Evolutionary conservation across 306 rosid species (phyloP).

Genomic region (Mimosa bimucronata): DNA sequence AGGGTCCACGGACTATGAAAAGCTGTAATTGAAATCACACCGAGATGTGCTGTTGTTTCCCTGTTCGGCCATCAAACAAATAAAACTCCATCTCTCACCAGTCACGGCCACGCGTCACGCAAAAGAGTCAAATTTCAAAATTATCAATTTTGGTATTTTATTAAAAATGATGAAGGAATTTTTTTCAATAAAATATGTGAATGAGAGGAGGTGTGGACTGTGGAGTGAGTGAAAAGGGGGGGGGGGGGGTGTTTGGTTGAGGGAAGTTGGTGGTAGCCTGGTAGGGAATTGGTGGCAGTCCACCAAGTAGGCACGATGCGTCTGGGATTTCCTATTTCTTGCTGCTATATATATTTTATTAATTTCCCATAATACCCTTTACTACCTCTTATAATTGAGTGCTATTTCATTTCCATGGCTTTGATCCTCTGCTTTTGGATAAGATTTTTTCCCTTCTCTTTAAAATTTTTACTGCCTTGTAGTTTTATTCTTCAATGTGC

Average conservation of each 20-base stretch:
- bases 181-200: not conserved
- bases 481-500: slow-evolving; percentile 19
- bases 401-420: slow-evolving; percentile 5
- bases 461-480: slow-evolving; percentile 2
- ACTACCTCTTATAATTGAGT: not conserved
- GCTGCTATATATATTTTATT: too few species aligned
- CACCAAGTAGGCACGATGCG: not conserved
- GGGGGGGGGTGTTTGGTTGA: too few species aligned
- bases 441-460: slow-evolving; percentile 1
- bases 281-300: not conserved
- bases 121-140: not conserved
- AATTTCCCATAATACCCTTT: not conserved
- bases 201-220: not conserved
- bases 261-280: slow-evolving; percentile 7
- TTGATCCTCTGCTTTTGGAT: slow-evolving; percentile 12
- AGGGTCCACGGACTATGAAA: not conserved
- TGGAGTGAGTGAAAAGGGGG: not conserved
- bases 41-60: too few species aligned
- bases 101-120: not conserved
- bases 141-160: not conserved
- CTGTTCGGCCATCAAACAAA: too few species aligned
- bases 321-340: not conserved
- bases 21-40: too few species aligned
- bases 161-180: too few species aligned
- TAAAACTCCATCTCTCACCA: too few species aligned